Conservation (phyloP, 2,329 filamentous ascomycete species). For the Colletotrichum sp. region DNA sequence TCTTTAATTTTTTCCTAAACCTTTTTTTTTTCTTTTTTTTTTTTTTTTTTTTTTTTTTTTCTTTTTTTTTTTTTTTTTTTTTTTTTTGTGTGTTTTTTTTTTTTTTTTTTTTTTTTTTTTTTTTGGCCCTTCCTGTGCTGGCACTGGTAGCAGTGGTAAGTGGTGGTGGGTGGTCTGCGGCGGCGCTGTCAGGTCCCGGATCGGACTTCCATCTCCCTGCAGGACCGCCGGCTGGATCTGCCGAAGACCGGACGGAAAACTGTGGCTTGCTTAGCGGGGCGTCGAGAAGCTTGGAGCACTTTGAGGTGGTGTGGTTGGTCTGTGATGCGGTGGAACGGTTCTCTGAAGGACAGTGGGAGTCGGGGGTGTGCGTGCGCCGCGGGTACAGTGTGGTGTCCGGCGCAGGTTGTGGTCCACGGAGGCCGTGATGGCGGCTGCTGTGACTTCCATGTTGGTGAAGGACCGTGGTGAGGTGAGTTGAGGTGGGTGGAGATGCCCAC, state of each 20-base stretch:
- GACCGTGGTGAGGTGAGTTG: not conserved
- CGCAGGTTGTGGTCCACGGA: not conserved
- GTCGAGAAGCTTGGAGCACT: not conserved
- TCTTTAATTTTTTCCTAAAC: no score
- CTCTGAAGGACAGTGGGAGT: not conserved
- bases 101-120: no score
- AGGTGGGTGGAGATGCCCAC: not conserved
- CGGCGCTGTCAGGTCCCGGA: slow-evolving; percentile 6
- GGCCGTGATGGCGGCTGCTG: not conserved
- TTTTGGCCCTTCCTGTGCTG: not conserved
- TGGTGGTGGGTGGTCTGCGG: not conserved
- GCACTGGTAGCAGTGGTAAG: not conserved
- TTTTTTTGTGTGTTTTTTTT: not conserved
- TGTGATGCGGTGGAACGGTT: not conserved
- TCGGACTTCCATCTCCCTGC: slow-evolving; percentile 15
- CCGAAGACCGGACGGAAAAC: slow-evolving; percentile 23
- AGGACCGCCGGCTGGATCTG: slow-evolving; percentile 15
- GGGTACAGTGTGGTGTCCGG: not conserved
- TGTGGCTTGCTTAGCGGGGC: slow-evolving; percentile 14
- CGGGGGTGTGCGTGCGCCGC: not conserved
- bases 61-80: no score
- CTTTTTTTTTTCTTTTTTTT: no score
- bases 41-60: no score
- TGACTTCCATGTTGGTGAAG: not conserved
- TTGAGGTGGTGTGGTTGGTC: not conserved